Base-by-base conservation (phyloP, 768 basidiomycete species). In the Mycena leptocephala region DNA sequence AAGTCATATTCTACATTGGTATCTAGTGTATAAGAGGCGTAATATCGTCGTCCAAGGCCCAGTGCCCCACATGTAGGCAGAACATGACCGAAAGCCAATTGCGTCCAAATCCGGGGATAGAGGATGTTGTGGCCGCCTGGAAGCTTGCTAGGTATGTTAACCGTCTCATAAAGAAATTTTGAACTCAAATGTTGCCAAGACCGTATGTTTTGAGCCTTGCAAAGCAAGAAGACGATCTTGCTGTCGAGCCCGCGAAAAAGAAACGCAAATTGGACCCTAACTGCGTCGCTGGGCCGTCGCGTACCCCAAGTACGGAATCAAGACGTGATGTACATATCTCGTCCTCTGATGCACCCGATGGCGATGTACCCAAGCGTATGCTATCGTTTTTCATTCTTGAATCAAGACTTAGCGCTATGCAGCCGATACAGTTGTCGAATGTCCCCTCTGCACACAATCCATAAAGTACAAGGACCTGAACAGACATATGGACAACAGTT, bases 21-120 rank as follows among this genome's bases (percentile, higher is more conserved):
- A 33, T 61, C 43, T 58, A 96, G 95, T 97, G 96, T 81, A 91
- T 96, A 67, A 88, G 95, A 61, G 85, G 89, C 26, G 87, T 90
- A 6, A 82, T 96, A 33, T 79, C 86, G 8, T 39, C 66, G 5
- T 64, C 82, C 37, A 93, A 93, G 80, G 89, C 91, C 30, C 92
- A 93, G 81, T 96, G 96, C 30, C 95, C 96, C 10, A 87, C 85
- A 22, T 97, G 96, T 83, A 89, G 94, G 24, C 91, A 92, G 78
- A 73, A 83, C 24, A 80, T 89, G 0, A 88, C 87, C 16, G 95
- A 96, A 81, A 88, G 88, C 4, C 91, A 93, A 56, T 85, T 97
- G 69, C 85, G 94, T 77, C 88, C 91, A 43, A 95, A 95, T 80
- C 86, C 90, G n/a, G 88, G 85, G n/a, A 81, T 96, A 56, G 96